Evolutionary conservation across 192 early-diverging fungal genomes (phyloP).

Genomic region (Coemansia sp.): DNA sequence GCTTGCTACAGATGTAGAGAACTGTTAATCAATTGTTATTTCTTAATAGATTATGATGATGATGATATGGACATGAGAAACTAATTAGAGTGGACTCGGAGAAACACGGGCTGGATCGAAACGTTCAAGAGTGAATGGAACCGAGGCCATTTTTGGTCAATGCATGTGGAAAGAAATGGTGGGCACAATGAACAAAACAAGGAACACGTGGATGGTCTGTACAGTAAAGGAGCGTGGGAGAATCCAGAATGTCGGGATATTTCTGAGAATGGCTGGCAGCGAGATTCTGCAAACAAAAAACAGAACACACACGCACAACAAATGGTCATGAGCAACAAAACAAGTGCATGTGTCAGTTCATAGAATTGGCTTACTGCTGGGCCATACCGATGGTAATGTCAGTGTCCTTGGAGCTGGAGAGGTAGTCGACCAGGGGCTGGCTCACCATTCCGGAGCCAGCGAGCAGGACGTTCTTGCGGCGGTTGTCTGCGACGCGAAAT

Average conservation of each 20-base stretch:
- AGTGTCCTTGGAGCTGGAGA: slow-evolving; percentile 56
- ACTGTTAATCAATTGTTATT: not conserved
- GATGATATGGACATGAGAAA: not conserved
- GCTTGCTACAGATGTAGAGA: slow-evolving; percentile 65
- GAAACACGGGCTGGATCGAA: no score
- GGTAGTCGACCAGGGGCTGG: slow-evolving; percentile 86
- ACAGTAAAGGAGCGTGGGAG: no score
- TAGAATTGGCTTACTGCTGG: slow-evolving; percentile 3
- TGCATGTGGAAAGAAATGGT: no score
- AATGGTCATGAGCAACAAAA: not conserved
- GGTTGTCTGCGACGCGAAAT: slow-evolving; percentile 36
- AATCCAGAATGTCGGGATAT: not conserved
- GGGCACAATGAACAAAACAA: no score
- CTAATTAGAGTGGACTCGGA: not conserved
- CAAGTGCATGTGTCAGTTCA: not conserved
- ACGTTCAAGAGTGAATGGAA: no score
- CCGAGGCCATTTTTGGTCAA: no score
- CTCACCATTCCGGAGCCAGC: slow-evolving; percentile 92
- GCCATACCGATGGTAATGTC: slow-evolving; percentile 49
- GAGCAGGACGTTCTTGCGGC: slow-evolving; percentile 64
- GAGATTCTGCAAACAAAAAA: not conserved
- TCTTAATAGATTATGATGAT: not conserved
- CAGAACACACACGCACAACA: no score
- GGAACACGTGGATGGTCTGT: no score
- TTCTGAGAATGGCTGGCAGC: not conserved